Conservation (phyloP, 345 rosid species). For the Salix dunnii region DNA sequence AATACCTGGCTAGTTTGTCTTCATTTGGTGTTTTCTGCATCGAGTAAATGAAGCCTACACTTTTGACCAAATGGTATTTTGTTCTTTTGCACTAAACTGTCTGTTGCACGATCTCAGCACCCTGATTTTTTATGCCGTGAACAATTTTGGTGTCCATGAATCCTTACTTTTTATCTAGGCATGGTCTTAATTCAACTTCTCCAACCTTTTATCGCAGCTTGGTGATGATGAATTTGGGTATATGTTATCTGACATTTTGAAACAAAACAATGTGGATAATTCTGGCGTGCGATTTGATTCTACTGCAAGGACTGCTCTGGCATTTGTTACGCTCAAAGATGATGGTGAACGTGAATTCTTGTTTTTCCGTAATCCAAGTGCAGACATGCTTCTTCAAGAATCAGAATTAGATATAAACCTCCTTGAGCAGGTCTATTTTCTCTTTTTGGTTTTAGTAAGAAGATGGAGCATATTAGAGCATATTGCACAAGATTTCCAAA, state of each 20-base stretch:
- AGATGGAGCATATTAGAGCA: neutral
- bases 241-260: conserved; percentile 78
- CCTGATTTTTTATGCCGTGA: neutral
- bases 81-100: neutral
- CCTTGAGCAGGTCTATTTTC: conserved; percentile 57
- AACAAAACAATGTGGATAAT: conserved; percentile 70
- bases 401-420: conserved; percentile 73
- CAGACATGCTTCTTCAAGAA: conserved; percentile 91
- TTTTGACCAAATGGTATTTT: neutral
- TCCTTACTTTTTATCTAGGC: neutral
- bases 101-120: neutral
- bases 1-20: neutral
- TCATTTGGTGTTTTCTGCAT: neutral
- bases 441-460: neutral
- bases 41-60: neutral
- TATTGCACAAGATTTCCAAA: neutral
- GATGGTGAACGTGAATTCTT: conserved; percentile 98
- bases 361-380: conserved; percentile 97
- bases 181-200: neutral
- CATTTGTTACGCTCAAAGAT: conserved; percentile 82
- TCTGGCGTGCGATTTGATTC: conserved; percentile 80
- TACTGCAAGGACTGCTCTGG: conserved; percentile 80
- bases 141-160: neutral
- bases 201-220: conserved; percentile 40
- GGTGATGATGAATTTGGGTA: conserved; percentile 95